Conservation (phyloP, 2,329 filamentous ascomycete genomes). For the Hypoxylon sp. region DNA sequence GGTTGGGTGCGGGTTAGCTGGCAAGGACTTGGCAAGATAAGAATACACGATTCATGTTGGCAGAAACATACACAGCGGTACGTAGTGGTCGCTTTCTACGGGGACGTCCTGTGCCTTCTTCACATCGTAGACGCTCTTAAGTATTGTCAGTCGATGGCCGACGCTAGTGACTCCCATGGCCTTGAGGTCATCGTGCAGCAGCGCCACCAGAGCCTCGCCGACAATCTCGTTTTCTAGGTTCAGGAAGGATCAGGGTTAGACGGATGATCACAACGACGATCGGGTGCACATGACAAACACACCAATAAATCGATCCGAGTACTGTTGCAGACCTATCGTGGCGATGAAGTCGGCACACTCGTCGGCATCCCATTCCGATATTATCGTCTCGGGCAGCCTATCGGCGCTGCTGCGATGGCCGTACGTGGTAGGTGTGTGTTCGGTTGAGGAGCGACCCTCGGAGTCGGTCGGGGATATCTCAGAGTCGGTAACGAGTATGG, state of each 20-base stretch:
- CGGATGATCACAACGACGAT: constrained; percentile 34
- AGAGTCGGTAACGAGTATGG: constrained; percentile 69
- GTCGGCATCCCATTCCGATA: constrained; percentile 82
- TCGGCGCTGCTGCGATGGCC: constrained; percentile 71
- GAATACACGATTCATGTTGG: constrained; percentile 5
- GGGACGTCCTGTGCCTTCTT: constrained; percentile 94
- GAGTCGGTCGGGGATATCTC: constrained; percentile 76
- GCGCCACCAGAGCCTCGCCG: constrained; percentile 85
- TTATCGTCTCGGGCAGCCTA: constrained; percentile 75
- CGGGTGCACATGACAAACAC: constrained; percentile 45
- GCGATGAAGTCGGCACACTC: constrained; percentile 91
- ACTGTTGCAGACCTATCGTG: constrained; percentile 80
- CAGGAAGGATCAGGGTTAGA: constrained; percentile 29
- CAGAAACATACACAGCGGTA: constrained; percentile 79
- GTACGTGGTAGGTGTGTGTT: constrained; percentile 83
- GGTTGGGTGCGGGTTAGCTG: constrained; percentile 17
- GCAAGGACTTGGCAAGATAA: neutral
- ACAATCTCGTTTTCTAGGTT: constrained; percentile 87
- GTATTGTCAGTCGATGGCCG: constrained; percentile 90
- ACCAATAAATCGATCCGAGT: constrained; percentile 85
- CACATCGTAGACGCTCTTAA: constrained; percentile 95
- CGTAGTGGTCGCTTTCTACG: constrained; percentile 90
- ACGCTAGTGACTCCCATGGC: constrained; percentile 94
- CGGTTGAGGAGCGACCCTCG: constrained; percentile 71
- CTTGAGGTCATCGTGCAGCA: constrained; percentile 92